These are phyloP conservation scores for Ramaria rubella DNA, from an alignment of 768 basidiomycete species.

Conservation along the genomic window DNA sequence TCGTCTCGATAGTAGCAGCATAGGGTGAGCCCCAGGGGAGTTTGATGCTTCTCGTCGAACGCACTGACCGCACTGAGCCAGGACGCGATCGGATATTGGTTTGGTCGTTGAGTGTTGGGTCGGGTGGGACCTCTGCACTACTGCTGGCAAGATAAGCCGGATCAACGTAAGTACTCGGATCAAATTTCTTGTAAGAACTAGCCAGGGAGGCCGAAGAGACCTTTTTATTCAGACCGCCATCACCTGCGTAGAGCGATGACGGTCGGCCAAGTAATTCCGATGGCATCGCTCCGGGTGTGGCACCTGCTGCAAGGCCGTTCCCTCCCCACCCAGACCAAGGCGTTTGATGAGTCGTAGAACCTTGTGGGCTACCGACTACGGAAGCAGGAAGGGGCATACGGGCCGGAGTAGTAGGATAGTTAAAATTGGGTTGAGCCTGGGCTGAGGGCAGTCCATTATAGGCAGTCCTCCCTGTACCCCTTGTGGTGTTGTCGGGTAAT, in stretches of 20 bases:
- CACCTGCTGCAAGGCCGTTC: background rate
- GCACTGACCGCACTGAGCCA: background rate
- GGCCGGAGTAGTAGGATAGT: background rate
- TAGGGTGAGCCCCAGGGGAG: background rate
- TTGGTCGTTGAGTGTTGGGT: background rate
- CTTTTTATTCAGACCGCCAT: background rate
- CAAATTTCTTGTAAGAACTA: constrained; percentile 17
- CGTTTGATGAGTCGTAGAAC: background rate
- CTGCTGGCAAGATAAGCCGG: constrained; percentile 23
- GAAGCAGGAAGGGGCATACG: background rate
- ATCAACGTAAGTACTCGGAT: constrained; percentile 20
- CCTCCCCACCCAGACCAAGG: background rate
- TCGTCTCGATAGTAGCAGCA: background rate
- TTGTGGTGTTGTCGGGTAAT: background rate
- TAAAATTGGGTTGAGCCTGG: background rate
- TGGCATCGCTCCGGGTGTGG: background rate
- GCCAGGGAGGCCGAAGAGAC: background rate
- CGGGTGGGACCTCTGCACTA: background rate
- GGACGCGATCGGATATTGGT: background rate
- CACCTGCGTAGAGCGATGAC: background rate
- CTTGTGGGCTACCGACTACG: background rate
- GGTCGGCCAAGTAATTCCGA: background rate
- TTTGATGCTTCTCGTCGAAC: background rate
- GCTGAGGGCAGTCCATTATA: background rate
- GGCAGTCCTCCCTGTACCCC: background rate